phyloP scores from a whole-genome alignment of 352 stramenopile genomes.

The Phytophthora cryptogea region DNA sequence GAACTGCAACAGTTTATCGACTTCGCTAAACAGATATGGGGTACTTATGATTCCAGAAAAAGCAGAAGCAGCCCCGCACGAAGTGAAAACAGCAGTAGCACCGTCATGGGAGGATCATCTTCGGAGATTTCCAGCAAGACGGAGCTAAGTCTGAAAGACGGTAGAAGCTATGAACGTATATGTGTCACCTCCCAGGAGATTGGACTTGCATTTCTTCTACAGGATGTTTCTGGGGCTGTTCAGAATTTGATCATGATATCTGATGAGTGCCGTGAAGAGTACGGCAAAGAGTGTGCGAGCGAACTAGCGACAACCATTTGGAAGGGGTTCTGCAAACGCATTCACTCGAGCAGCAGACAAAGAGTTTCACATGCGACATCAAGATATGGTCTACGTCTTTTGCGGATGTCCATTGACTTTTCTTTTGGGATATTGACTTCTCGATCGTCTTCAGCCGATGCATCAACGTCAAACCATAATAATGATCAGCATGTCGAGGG shows the following conservation, averaged over 20 bases:
- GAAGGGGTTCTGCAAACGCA: conserved; percentile 49
- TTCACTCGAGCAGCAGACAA: conserved; percentile 20
- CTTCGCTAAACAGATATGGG: conserved; percentile 33
- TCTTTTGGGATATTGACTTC: conserved; percentile 43
- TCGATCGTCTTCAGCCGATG: conserved; percentile 12
- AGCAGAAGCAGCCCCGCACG: conserved; percentile 1
- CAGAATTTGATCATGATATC: conserved; percentile 35
- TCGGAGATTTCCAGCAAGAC: conserved; percentile 1
- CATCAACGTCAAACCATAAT: conserved; percentile 6
- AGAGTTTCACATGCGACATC: conserved; percentile 8
- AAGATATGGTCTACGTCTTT: conserved; percentile 48
- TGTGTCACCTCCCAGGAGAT: conserved; percentile 38
- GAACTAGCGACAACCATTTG: conserved; percentile 35
- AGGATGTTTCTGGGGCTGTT: conserved; percentile 50
- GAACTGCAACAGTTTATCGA: conserved; percentile 41
- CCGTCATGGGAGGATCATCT: conserved; percentile 16
- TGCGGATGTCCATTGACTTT: conserved; percentile 60
- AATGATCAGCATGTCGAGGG: conserved; percentile 1
- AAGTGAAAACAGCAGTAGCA: conserved; percentile 28
- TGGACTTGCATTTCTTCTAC: conserved; percentile 52
- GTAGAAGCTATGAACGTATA: background rate
- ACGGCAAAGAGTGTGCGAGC: conserved; percentile 4
- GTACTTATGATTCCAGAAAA: background rate
- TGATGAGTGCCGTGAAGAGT: conserved; percentile 13
- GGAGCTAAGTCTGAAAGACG: background rate